Conservation (phyloP, 1,284 basidiomycete species). For the Wallemia ichthyophaga region DNA sequence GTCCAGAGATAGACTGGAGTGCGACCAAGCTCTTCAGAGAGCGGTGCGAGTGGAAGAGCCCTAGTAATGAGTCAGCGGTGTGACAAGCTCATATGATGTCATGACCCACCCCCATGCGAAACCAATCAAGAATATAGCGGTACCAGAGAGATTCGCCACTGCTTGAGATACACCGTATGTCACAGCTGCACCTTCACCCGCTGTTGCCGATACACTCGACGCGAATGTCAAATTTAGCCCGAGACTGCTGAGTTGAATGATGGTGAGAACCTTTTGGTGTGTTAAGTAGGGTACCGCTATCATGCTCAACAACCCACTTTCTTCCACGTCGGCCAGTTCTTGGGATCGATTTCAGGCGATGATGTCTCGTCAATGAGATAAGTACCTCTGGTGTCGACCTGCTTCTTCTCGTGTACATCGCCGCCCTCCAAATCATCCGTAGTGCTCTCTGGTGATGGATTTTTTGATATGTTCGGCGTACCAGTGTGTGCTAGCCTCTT, state of each 20-base stretch:
- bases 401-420: neutral
- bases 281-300: too few species aligned
- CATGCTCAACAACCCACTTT: neutral
- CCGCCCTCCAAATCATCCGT: neutral
- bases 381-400: neutral
- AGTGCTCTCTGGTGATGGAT: neutral
- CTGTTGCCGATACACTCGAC: neutral
- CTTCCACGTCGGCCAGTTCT: constrained; percentile 1
- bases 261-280: neutral
- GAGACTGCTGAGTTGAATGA: neutral
- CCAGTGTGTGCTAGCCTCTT: neutral
- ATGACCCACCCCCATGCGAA: neutral
- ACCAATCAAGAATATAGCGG: neutral
- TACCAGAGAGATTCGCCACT: neutral
- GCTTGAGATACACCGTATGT: neutral
- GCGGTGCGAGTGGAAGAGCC: neutral
- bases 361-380: neutral
- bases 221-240: neutral
- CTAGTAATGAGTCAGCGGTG: neutral
- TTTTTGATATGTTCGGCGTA: neutral
- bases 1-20: neutral
- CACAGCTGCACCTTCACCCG: neutral
- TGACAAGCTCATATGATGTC: neutral
- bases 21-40: neutral
- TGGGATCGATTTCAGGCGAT: neutral